These are phyloP conservation scores for Gomphus bonarii DNA, from an alignment of 1,284 basidiomycete genomes.

Conservation along the genomic window DNA sequence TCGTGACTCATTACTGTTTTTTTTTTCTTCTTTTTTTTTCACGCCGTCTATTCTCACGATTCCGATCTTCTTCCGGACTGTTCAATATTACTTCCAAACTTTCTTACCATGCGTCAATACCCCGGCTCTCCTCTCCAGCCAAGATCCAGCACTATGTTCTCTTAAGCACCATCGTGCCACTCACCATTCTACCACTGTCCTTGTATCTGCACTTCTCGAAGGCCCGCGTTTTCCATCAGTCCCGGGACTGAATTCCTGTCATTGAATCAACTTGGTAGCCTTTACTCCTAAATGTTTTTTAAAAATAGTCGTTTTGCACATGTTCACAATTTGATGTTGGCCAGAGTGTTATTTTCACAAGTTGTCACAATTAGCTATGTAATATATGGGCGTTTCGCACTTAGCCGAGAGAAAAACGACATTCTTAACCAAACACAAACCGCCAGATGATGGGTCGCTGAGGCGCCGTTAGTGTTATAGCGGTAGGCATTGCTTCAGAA, in stretches of 20 bases:
- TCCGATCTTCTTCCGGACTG: background rate
- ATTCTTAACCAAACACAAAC: background rate
- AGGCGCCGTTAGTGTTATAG: background rate
- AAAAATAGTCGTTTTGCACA: too few species aligned
- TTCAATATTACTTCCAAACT: background rate
- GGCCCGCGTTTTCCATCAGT: background rate
- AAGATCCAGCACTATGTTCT: too few species aligned
- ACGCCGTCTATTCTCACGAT: background rate
- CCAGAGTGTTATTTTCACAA: too few species aligned
- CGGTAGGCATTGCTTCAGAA: conserved; percentile 11
- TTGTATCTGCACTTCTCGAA: background rate
- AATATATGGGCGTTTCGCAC: too few species aligned
- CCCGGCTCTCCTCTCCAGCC: background rate
- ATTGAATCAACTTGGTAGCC: background rate
- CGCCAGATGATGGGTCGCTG: background rate
- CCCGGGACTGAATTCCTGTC: background rate
- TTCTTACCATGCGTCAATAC: too few species aligned
- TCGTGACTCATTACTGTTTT: background rate
- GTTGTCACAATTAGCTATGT: too few species aligned
- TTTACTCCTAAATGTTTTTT: too few species aligned
- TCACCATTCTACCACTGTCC: background rate
- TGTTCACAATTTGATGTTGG: too few species aligned
- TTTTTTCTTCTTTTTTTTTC: too few species aligned
- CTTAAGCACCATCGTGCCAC: too few species aligned
- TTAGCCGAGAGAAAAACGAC: background rate